A percentile compares a stretch with the other conserved stretches of the same genome.
Evolutionary conservation across 768 basidiomycete genomes (phyloP).

Genomic region (Boletales sp.): DNA sequence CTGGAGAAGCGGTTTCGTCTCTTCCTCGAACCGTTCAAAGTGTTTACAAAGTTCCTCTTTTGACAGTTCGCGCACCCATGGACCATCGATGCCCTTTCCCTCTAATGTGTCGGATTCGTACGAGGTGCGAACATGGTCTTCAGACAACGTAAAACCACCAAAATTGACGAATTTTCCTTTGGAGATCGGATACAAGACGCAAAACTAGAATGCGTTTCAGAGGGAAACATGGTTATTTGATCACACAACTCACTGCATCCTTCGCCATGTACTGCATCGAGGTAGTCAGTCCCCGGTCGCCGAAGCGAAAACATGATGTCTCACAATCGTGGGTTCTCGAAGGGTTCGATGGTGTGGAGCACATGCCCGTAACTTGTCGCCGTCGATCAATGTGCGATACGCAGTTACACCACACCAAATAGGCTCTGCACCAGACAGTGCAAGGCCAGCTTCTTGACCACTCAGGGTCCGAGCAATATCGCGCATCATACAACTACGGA

Average conservation of each 20-base stretch:
- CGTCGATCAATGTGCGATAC: constrained; percentile 58
- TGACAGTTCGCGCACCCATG: constrained; percentile 49
- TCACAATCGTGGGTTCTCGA: constrained; percentile 47
- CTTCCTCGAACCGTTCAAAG: constrained; percentile 57
- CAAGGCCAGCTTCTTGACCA: constrained; percentile 38
- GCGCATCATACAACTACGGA: constrained; percentile 34
- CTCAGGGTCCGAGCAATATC: constrained; percentile 30
- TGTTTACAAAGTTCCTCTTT: constrained; percentile 41
- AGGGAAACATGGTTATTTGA: background rate
- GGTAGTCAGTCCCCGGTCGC: background rate
- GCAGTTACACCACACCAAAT: constrained; percentile 57
- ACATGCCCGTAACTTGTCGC: constrained; percentile 40
- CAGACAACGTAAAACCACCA: constrained; percentile 50
- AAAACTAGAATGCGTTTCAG: constrained; percentile 38
- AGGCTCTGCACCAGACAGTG: constrained; percentile 45
- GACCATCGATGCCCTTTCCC: constrained; percentile 21
- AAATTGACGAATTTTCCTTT: constrained; percentile 59
- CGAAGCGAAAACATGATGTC: constrained; percentile 5
- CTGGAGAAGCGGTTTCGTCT: constrained; percentile 53
- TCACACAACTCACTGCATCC: constrained; percentile 34
- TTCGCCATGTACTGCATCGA: constrained; percentile 53
- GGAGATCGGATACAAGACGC: constrained; percentile 61
- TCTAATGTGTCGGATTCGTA: constrained; percentile 22
- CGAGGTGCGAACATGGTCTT: constrained; percentile 49
- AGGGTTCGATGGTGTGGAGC: constrained; percentile 48